phyloP scores from a whole-genome alignment of 2,329 filamentous ascomycete genomes.

The Dothideomycetidae sp. region DNA sequence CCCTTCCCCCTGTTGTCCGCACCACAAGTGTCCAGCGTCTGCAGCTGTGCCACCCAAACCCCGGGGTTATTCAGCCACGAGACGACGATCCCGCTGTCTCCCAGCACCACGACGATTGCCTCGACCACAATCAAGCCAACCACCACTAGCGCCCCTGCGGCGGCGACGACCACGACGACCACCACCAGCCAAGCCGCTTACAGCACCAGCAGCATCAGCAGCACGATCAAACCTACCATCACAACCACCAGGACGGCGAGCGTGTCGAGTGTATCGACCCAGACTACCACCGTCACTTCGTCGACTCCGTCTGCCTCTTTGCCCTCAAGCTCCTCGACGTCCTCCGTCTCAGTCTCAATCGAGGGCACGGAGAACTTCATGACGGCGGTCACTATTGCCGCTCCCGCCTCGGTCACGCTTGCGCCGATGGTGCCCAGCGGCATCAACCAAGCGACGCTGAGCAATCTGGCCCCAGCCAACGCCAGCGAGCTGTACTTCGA shows the following conservation, averaged over 20 bases:
- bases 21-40: conserved; percentile 3
- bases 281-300: no score
- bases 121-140: no score
- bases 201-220: no score
- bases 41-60: conserved; percentile 4
- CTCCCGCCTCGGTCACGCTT: conserved; percentile 6
- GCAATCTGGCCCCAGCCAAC: conserved; percentile 6
- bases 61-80: background rate
- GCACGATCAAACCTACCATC: no score
- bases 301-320: no score
- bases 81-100: background rate
- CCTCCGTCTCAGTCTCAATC: no score
- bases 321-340: no score
- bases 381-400: conserved; percentile 3
- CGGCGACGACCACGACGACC: no score
- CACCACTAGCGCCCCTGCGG: no score
- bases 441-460: conserved; percentile 5
- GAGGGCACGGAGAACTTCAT: background rate
- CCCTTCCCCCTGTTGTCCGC: background rate
- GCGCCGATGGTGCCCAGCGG: conserved; percentile 6
- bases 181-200: no score
- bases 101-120: background rate
- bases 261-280: no score
- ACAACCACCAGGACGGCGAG: no score
- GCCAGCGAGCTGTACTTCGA: conserved; percentile 6